These are phyloP conservation scores for Eragrostis nindensis DNA, from an alignment of 176 grass and related monocot species.

Conservation along the genomic window DNA sequence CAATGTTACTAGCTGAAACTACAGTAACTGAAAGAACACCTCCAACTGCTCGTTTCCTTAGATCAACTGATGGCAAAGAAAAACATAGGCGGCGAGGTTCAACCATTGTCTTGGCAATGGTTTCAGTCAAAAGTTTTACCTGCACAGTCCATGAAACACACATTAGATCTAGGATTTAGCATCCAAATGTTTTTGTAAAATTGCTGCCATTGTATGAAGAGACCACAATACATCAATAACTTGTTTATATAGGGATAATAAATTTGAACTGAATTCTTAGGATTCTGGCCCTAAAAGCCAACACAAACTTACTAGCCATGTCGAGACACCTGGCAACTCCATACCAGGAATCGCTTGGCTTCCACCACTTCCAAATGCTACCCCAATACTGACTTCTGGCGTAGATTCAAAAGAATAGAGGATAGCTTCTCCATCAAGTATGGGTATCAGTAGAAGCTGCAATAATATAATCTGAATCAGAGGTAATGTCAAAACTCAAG, in stretches of 20 bases:
- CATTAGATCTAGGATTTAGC: conserved; percentile 11
- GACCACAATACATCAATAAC: conserved; percentile 18
- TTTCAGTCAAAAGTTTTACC: conserved; percentile 94
- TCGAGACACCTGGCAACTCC: conserved; percentile 89
- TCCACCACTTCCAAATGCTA: conserved; percentile 94
- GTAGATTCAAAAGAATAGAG: conserved; percentile 95
- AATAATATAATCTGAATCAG: conserved; percentile 42
- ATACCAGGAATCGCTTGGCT: conserved; percentile 80
- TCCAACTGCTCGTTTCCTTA: conserved; percentile 76
- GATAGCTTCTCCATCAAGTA: conserved; percentile 97
- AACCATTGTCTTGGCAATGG: conserved; percentile 82
- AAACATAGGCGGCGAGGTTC: conserved; percentile 89
- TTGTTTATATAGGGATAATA: too few species aligned
- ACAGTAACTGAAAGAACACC: conserved; percentile 86
- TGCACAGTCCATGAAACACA: conserved; percentile 44
- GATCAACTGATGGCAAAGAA: conserved; percentile 80
- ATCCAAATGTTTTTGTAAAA: background rate
- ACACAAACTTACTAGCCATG: conserved; percentile 84
- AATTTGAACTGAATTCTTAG: conserved; percentile 29
- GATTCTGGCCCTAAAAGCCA: too few species aligned
- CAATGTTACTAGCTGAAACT: conserved; percentile 77
- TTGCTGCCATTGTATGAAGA: background rate
- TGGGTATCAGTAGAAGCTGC: conserved; percentile 85
- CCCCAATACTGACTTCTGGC: conserved; percentile 87
- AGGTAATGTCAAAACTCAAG: conserved; percentile 22